These are phyloP conservation scores for Apiotrichum sp. DNA, from an alignment of 1,284 basidiomycete genomes.

Conservation along the genomic window DNA sequence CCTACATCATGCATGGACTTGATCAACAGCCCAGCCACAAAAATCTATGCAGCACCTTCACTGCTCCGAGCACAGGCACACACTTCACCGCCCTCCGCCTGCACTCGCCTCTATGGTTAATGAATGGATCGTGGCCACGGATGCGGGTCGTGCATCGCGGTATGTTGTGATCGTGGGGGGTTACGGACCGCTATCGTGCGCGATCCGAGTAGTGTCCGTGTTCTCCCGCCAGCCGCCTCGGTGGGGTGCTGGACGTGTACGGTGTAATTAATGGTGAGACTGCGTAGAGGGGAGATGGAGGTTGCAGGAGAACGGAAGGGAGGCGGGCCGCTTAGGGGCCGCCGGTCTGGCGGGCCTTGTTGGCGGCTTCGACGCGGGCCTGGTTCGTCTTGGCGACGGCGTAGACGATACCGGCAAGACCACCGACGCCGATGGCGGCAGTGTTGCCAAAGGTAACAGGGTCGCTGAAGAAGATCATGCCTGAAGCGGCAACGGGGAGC, in stretches of 20 bases:
- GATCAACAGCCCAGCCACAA: background rate
- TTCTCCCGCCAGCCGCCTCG: no score
- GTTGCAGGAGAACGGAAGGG: no score
- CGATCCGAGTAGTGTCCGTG: no score
- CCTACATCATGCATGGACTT: background rate
- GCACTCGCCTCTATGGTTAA: background rate
- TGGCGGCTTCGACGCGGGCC: slow-evolving; percentile 38
- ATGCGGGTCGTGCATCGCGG: no score
- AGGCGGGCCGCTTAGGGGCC: slow-evolving; percentile 14
- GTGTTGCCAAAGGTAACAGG: slow-evolving; percentile 78
- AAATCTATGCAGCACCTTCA: background rate
- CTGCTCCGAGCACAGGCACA: no score
- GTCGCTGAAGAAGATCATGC: slow-evolving; percentile 94
- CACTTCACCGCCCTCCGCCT: no score
- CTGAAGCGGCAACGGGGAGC: slow-evolving; percentile 91
- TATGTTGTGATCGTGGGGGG: no score
- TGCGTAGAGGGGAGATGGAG: no score
- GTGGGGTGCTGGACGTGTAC: no score
- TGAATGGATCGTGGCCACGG: no score
- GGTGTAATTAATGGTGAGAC: no score
- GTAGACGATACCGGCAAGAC: slow-evolving; percentile 84
- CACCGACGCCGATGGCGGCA: slow-evolving; percentile 79
- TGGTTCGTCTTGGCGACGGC: slow-evolving; percentile 67
- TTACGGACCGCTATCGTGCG: no score
- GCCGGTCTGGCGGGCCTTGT: slow-evolving; percentile 27